phyloP scores from a whole-genome alignment of 345 rosid species.

The Reutealis trisperma region DNA sequence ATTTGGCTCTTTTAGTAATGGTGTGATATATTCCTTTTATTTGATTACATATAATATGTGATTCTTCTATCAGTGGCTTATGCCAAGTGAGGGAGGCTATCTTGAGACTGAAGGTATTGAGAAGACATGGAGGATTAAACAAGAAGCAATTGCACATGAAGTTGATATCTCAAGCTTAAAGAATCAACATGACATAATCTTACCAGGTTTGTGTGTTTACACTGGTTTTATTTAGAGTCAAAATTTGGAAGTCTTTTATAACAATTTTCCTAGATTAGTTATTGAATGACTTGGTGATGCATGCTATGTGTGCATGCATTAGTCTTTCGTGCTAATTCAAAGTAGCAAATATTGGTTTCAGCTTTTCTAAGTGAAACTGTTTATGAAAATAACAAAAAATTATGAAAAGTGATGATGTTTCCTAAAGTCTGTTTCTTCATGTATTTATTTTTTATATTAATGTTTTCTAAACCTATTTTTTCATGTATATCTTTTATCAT shows the following conservation, averaged over 20 bases:
- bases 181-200: slow-evolving; percentile 77
- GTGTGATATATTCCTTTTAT: background rate
- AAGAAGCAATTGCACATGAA: slow-evolving; percentile 58
- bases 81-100: slow-evolving; percentile 78
- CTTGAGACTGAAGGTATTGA: slow-evolving; percentile 88
- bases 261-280: background rate
- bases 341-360: background rate
- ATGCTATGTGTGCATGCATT: background rate
- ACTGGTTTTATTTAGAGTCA: background rate
- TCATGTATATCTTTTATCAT: too few relatives aligned
- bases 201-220: slow-evolving; percentile 65
- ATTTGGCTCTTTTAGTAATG: background rate
- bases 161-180: slow-evolving; percentile 61
- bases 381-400: background rate
- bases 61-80: slow-evolving; percentile 67
- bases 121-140: slow-evolving; percentile 78
- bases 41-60: background rate
- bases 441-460: too few relatives aligned
- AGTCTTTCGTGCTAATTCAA: background rate
- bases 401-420: too few relatives aligned
- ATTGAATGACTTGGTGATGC: background rate
- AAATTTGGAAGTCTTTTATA: background rate
- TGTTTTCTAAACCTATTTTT: too few relatives aligned
- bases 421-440: too few relatives aligned
- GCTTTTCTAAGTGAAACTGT: background rate